These are phyloP conservation scores for Limnanthes douglasii DNA, from an alignment of 345 rosid species.

Conservation along the genomic window DNA sequence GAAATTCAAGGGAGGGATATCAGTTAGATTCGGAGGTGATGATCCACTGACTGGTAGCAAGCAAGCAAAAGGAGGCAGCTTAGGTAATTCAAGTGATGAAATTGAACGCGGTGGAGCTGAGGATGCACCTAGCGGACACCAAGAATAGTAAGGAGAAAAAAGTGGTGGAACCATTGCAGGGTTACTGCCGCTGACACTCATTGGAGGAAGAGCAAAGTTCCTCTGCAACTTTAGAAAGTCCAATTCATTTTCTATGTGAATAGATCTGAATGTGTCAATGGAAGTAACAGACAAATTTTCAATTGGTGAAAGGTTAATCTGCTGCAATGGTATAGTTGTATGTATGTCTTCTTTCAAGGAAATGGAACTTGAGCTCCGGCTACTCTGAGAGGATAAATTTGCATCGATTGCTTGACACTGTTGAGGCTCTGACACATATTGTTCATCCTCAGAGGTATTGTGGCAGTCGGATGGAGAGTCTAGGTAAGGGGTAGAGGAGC, in stretches of 20 bases:
- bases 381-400: slow-evolving; percentile 41
- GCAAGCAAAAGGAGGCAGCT: slow-evolving; percentile 57
- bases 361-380: slow-evolving; percentile 71
- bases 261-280: slow-evolving; percentile 14
- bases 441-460: slow-evolving; percentile 7
- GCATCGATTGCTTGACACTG: slow-evolving; percentile 29
- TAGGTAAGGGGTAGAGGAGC: slow-evolving; percentile 9
- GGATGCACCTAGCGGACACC: slow-evolving; percentile 68
- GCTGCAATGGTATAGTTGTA: too few species aligned
- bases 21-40: slow-evolving; percentile 34
- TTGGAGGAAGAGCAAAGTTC: slow-evolving; percentile 23
- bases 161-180: slow-evolving; percentile 28
- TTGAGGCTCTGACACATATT: slow-evolving; percentile 32
- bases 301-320: too few species aligned
- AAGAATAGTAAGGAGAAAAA: slow-evolving; percentile 77
- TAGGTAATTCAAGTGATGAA: slow-evolving; percentile 29
- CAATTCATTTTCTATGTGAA: slow-evolving; percentile 15
- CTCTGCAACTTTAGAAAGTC: slow-evolving; percentile 29
- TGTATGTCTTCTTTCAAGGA: slow-evolving; percentile 59
- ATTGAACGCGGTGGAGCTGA: slow-evolving; percentile 21
- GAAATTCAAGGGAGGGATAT: slow-evolving; percentile 34
- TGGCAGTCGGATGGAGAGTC: slow-evolving; percentile 8
- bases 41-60: slow-evolving; percentile 33
- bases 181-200: too few species aligned
- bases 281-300: slow-evolving; percentile 23